Evolutionary conservation across 2,329 filamentous ascomycete genomes (phyloP), one percentile per base, ranked within the genome.

Genomic region (Beauveria medogensis): DNA sequence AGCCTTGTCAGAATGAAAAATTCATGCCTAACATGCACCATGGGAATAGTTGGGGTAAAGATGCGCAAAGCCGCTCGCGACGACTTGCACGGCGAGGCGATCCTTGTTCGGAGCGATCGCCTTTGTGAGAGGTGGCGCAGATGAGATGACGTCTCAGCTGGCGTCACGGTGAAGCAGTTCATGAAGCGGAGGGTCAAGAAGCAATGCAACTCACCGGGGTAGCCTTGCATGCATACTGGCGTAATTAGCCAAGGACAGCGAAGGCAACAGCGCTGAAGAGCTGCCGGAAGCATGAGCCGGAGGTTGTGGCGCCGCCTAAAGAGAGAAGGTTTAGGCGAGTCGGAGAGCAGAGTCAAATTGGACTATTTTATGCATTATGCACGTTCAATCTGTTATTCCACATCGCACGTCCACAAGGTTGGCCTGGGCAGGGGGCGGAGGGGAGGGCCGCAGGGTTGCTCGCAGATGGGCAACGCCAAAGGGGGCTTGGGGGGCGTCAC

Each of bases 331-430:
- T 50, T 59, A 48, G 50, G 40, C 10, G 24, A 51, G 37, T 12
- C 8, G 18, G 16, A 28, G 26, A 53, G 56, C 37, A 44, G 12
- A 26, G 57, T 34, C 57, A 59, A 59, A 59, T 59, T 59, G 57
- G 57, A 40, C 57, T 24, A 47, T 54, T 53, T 59, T 59, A 59
- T 59, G 57, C 57, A 54, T 59, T 54, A 59, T 59, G 57, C 57
- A 59, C 22, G 48, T 53, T 28, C 48, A 28, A 53, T 59, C 40
- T 59, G 46, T 40, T 51, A 59, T 59, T 28, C 57, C 28, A 53
- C 57, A 59, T 59, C 48, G 30, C 55, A 28, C 30, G 41, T 22
- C 28, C 20, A 56, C 41, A 24, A 47, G 41, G 30, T 41, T 52
- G 47, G 47, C 26, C 40, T 37, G 40, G 14, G 58, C 51, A 60